Conservation (phyloP, 805 yeast genomes). For the Myxozyma udenii region DNA sequence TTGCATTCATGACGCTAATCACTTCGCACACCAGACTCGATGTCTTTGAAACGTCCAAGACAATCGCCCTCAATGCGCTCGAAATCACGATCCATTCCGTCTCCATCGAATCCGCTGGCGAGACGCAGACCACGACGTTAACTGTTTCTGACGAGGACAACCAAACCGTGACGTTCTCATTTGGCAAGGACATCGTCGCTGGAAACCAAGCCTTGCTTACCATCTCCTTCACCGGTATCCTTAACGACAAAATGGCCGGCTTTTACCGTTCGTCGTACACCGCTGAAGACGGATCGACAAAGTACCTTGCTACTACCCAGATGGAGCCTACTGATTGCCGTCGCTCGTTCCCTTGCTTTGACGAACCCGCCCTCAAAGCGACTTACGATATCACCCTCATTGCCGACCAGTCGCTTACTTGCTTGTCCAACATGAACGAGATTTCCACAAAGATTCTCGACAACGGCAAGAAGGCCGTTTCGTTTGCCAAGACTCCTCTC, state of each 20-base stretch:
- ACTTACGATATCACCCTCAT: slow-evolving; percentile 57
- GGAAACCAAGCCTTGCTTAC: slow-evolving; percentile 48
- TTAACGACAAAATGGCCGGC: slow-evolving; percentile 50
- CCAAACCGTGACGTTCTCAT: slow-evolving; percentile 62
- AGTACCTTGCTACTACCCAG: slow-evolving; percentile 62
- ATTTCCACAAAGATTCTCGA: slow-evolving; percentile 42
- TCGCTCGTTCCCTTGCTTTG: slow-evolving; percentile 73
- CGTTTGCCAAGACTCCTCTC: slow-evolving; percentile 61
- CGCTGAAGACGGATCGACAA: slow-evolving; percentile 53
- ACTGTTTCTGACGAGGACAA: slow-evolving; percentile 46
- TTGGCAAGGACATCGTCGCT: slow-evolving; percentile 43
- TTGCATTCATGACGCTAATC: no score
- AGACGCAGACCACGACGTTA: slow-evolving; percentile 31
- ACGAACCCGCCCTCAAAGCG: slow-evolving; percentile 70
- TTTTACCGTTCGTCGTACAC: slow-evolving; percentile 66
- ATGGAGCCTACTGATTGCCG: slow-evolving; percentile 79
- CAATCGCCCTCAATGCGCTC: slow-evolving; percentile 55
- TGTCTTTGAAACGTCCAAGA: slow-evolving; percentile 45
- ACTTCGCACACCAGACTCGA: slow-evolving; percentile 36
- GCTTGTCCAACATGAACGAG: slow-evolving; percentile 66
- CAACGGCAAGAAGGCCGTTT: slow-evolving; percentile 46
- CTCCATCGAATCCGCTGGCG: slow-evolving; percentile 36
- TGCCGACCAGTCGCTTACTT: slow-evolving; percentile 52
- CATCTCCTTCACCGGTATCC: slow-evolving; percentile 54
- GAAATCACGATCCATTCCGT: slow-evolving; percentile 61